Conservation (phyloP, 2,329 filamentous ascomycete species). For the Aspergillus clavatus region DNA sequence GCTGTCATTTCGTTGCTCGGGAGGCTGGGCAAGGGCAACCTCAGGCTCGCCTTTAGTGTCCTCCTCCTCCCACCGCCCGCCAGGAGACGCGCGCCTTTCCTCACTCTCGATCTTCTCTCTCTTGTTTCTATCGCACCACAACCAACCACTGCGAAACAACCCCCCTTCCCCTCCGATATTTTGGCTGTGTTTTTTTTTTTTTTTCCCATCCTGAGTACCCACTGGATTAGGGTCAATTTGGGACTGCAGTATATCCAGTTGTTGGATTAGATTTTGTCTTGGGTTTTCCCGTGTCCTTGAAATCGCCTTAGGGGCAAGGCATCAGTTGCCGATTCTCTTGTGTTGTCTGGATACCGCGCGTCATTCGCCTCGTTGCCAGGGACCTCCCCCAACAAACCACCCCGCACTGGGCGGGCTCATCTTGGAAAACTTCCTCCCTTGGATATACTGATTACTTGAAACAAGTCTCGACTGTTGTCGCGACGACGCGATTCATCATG, state of each 20-base stretch:
- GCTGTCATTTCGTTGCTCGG: not conserved
- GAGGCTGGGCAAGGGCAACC: slow-evolving; percentile 14
- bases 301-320: slow-evolving; percentile 6
- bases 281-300: slow-evolving; percentile 1
- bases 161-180: slow-evolving; percentile 1
- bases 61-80: not conserved
- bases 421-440: slow-evolving; percentile 13
- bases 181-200: slow-evolving; percentile 1
- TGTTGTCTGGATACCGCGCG: slow-evolving; percentile 32
- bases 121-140: slow-evolving; percentile 2
- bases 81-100: slow-evolving; percentile 3
- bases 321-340: slow-evolving; percentile 20
- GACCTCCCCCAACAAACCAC: slow-evolving; percentile 20
- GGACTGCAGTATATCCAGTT: not conserved
- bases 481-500: slow-evolving; percentile 52
- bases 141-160: slow-evolving; percentile 4
- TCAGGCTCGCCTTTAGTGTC: not conserved
- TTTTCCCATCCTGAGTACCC: no score
- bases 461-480: slow-evolving; percentile 2
- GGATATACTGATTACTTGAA: slow-evolving; percentile 32
- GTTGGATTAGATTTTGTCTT: not conserved
- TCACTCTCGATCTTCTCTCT: slow-evolving; percentile 2
- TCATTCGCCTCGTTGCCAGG: slow-evolving; percentile 24
- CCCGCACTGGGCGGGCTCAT: slow-evolving; percentile 32
- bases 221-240: not conserved